These are phyloP conservation scores for Trypanosomatidae sp. DNA, from an alignment of 208 protist species.

Conservation along the genomic window DNA sequence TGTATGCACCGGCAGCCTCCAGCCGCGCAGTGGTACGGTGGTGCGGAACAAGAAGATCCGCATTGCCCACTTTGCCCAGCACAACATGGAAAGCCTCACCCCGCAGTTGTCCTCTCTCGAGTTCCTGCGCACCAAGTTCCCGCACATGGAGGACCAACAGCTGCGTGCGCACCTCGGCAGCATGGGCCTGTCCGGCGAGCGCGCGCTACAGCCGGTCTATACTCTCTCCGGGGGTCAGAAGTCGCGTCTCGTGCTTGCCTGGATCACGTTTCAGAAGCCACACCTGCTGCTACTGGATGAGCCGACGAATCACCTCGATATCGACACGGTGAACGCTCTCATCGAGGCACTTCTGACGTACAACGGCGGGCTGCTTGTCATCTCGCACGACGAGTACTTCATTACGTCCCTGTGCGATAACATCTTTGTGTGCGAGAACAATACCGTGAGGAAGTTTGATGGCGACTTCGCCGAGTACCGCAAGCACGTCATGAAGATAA, in stretches of 20 bases:
- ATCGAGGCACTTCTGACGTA: conserved; percentile 90
- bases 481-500: conserved; percentile 68
- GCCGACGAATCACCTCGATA: conserved; percentile 96
- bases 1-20: conserved; percentile 78
- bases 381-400: conserved; percentile 95
- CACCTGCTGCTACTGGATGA: conserved; percentile 97
- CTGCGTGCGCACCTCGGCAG: conserved; percentile 91
- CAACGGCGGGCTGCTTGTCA: conserved; percentile 91
- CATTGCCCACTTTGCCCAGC: conserved; percentile 93
- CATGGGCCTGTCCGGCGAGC: conserved; percentile 91
- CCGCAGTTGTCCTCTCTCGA: conserved; percentile 90
- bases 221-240: conserved; percentile 96
- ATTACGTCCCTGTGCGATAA: conserved; percentile 93
- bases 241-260: conserved; percentile 91
- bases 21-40: conserved; percentile 80
- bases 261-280: conserved; percentile 92
- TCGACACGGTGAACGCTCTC: conserved; percentile 94
- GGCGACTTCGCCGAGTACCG: conserved; percentile 91
- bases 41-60: conserved; percentile 88
- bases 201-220: conserved; percentile 90
- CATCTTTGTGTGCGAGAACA: conserved; percentile 87
- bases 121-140: conserved; percentile 86
- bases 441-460: conserved; percentile 76
- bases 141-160: conserved; percentile 74
- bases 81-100: conserved; percentile 93